Percentiles rank a stretch among this genome's conserved stretches.
Evolutionary conservation across 306 rosid species (phyloP).

Genomic region (Biancaea sappan): DNA sequence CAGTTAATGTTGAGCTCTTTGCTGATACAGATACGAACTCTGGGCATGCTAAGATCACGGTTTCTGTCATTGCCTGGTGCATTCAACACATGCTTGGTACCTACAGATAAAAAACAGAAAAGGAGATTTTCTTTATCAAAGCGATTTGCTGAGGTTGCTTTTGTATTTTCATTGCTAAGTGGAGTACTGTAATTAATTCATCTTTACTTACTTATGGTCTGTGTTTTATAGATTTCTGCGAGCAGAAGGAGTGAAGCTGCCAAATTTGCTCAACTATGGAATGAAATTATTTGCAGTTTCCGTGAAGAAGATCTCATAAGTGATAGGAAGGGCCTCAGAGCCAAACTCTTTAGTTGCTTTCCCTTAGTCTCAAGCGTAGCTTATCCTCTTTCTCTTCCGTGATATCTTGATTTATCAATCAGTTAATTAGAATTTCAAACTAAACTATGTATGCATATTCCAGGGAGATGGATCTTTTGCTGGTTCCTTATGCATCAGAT

Average conservation of each 20-base stretch:
- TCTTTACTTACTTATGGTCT: constrained; percentile 29
- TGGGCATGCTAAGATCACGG: constrained; percentile 91
- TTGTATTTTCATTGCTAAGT: constrained; percentile 28
- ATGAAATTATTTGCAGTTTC: constrained; percentile 93
- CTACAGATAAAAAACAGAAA: constrained; percentile 77
- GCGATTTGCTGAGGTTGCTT: constrained; percentile 82
- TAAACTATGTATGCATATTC: constrained; percentile 42
- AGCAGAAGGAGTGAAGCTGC: constrained; percentile 98
- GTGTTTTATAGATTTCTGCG: constrained; percentile 62
- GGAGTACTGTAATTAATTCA: constrained; percentile 22
- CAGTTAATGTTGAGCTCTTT: constrained; percentile 30
- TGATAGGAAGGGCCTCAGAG: constrained; percentile 69
- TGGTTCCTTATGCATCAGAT: constrained; percentile 96
- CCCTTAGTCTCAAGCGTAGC: constrained; percentile 23
- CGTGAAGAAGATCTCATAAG: constrained; percentile 96
- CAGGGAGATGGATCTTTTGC: constrained; percentile 97
- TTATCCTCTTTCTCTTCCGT: constrained; percentile 32
- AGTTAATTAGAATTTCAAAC: constrained; percentile 17
- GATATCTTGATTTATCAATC: constrained; percentile 28
- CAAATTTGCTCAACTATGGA: constrained; percentile 96
- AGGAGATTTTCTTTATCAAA: constrained; percentile 76
- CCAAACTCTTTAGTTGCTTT: constrained; percentile 31
- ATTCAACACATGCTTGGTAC: constrained; percentile 88
- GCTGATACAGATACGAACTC: constrained; percentile 78
- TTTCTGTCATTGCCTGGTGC: constrained; percentile 98